Conservation (phyloP, 345 rosid genomes). For the Eucalyptus guilfoylei region DNA sequence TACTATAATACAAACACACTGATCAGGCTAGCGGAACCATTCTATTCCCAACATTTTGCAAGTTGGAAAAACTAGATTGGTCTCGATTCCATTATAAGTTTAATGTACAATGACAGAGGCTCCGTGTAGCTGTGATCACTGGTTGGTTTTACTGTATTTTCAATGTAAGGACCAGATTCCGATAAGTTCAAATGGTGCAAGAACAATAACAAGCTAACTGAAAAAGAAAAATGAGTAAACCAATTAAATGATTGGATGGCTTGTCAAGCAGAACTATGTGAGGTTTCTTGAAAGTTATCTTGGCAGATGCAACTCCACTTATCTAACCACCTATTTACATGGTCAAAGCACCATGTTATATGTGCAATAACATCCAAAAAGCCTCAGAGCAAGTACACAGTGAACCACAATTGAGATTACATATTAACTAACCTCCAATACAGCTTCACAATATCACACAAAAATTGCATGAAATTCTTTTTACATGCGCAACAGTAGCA, state of each 20-base stretch:
- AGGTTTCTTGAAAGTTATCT: not conserved
- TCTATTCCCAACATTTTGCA: too few relatives aligned
- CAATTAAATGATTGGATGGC: not conserved
- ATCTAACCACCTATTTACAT: not conserved
- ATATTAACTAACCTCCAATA: not conserved
- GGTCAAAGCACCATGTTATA: not conserved
- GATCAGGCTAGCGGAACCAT: not conserved
- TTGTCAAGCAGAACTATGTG: not conserved
- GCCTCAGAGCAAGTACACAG: not conserved
- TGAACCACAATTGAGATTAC: not conserved
- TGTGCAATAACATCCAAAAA: not conserved
- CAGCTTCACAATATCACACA: fast-evolving
- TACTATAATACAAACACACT: not conserved
- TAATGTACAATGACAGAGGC: fast-evolving
- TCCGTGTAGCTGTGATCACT: fast-evolving
- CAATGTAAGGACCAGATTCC: not conserved
- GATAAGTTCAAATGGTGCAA: not conserved
- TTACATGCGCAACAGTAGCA: not conserved
- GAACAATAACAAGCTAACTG: not conserved
- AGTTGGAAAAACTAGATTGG: too few relatives aligned
- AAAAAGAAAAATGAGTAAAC: not conserved
- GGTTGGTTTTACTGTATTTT: not conserved
- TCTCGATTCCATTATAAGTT: not conserved
- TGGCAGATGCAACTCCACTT: not conserved
- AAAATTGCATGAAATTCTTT: not conserved